Evolutionary conservation across 225 moss, liverwort and hornwort genomes (phyloP).

Genomic region (Pseudisothecium myosuroides): DNA sequence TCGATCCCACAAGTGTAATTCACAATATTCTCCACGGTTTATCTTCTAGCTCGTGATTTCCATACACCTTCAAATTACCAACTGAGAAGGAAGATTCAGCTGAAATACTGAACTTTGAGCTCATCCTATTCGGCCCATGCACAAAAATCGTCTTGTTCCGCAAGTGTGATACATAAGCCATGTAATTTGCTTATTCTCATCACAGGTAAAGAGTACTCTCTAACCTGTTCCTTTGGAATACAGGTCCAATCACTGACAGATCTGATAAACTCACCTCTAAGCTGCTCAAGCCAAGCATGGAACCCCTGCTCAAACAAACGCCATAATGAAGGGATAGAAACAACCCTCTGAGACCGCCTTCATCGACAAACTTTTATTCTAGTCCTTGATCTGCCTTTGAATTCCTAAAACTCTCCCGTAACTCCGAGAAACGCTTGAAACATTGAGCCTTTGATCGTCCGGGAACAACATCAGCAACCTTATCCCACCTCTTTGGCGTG

Average conservation of each 20-base stretch:
- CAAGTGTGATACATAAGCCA: slow-evolving; percentile 13
- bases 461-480: slow-evolving; percentile 50
- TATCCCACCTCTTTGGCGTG: slow-evolving; percentile 78
- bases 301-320: neutral
- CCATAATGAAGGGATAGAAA: neutral
- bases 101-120: neutral
- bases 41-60: neutral
- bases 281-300: neutral
- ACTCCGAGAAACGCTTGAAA: slow-evolving; percentile 71
- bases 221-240: slow-evolving; percentile 19
- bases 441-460: slow-evolving; percentile 72
- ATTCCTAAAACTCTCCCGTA: slow-evolving; percentile 57
- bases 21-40: neutral
- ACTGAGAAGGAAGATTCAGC: neutral
- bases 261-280: neutral
- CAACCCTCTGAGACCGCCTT: neutral
- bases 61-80: neutral
- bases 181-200: neutral
- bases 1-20: neutral
- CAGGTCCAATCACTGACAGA: neutral
- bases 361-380: neutral
- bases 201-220: slow-evolving; percentile 9
- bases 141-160: neutral
- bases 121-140: neutral
- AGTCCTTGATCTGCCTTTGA: slow-evolving; percentile 19